Percentiles rank a stretch among this genome's conserved stretches.
Conservation (phyloP, 148 eudicot genomes). For the Linanthus parryae region DNA sequence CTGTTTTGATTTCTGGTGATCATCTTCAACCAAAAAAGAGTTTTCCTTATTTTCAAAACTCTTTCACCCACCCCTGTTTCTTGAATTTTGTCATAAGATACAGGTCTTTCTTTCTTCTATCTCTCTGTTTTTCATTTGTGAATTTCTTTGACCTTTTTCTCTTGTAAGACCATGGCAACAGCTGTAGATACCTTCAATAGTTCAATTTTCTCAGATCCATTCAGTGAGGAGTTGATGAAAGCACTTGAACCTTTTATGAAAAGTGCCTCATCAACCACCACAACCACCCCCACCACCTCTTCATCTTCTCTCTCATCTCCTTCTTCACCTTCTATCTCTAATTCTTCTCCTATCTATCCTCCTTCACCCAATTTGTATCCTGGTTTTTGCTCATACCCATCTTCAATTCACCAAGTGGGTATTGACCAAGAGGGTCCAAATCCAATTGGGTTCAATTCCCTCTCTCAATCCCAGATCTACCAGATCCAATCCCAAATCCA, state of each 20-base stretch:
- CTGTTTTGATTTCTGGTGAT: constrained; percentile 13
- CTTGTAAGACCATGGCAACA: constrained; percentile 31
- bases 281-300: constrained; percentile 16
- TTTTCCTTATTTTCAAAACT: constrained; percentile 17
- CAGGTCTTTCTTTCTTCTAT: constrained; percentile 13
- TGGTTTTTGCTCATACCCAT: constrained; percentile 17
- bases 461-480: constrained; percentile 34
- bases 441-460: constrained; percentile 30
- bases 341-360: constrained; percentile 6
- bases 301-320: not conserved
- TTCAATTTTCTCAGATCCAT: constrained; percentile 34
- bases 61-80: constrained; percentile 19
- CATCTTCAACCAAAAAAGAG: constrained; percentile 3
- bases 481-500: constrained; percentile 40
- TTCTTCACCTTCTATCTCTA: not conserved
- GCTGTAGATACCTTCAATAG: constrained; percentile 37
- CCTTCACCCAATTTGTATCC: constrained; percentile 15
- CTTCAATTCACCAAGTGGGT: constrained; percentile 23
- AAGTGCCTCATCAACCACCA: constrained; percentile 26
- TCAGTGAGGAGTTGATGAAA: constrained; percentile 49
- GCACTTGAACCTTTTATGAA: constrained; percentile 66
- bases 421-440: constrained; percentile 13
- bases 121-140: not conserved
- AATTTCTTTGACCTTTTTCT: not conserved
- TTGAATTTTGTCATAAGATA: constrained; percentile 23